Percentiles rank a stretch among this genome's conserved stretches.
Evolutionary conservation across 1,139 yeast species (phyloP).

Genomic region (Barnettozyma hawaiiensis): DNA sequence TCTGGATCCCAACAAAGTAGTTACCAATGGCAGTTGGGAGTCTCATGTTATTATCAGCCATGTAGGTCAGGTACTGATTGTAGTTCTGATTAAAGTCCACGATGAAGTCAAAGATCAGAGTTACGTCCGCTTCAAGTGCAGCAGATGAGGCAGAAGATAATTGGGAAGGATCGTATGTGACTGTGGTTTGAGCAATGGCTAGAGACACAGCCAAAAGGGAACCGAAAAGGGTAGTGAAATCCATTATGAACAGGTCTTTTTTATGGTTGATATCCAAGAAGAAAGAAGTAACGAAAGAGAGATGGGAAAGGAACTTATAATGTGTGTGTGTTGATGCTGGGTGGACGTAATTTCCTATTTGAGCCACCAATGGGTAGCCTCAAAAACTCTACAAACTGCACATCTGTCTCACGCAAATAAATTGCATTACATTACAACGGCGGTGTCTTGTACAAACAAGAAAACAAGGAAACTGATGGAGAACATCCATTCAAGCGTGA

Average conservation of each 20-base stretch:
- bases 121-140: conserved; percentile 22
- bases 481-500: not conserved
- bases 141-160: conserved; percentile 19
- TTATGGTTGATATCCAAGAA: too few relatives aligned
- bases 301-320: not conserved
- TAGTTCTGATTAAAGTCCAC: conserved; percentile 27
- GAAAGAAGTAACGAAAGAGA: too few relatives aligned
- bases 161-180: conserved; percentile 8
- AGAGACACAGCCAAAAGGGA: not conserved
- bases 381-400: conserved; percentile 4
- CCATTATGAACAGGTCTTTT: not conserved
- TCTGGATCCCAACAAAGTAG: conserved; percentile 29
- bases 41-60: conserved; percentile 27
- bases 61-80: conserved; percentile 27
- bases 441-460: too few relatives aligned
- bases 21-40: conserved; percentile 31
- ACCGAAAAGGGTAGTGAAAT: not conserved
- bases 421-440: too few relatives aligned
- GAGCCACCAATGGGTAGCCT: conserved; percentile 10
- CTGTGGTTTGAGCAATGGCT: conserved; percentile 6
- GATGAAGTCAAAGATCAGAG: conserved; percentile 26
- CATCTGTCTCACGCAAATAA: too few relatives aligned
- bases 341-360: conserved; percentile 8
- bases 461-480: not conserved
- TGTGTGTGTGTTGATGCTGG: not conserved